Conservation (phyloP, 2,329 filamentous ascomycete genomes). For the Lasiodiplodia sp. region DNA sequence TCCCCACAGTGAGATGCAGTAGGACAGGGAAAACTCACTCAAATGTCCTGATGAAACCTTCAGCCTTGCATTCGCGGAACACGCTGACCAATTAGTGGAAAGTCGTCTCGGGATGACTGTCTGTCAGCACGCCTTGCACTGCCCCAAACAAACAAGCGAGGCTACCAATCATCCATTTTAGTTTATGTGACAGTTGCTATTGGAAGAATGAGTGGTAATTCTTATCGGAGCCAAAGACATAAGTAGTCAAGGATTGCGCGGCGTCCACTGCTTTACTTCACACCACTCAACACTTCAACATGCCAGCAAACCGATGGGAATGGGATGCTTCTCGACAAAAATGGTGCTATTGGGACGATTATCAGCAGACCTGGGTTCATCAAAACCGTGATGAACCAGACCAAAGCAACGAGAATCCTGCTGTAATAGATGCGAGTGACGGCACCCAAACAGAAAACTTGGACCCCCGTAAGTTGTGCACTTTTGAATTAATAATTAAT, state of each 20-base stretch:
- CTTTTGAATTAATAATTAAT: too few relatives aligned
- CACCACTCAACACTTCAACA: too few relatives aligned
- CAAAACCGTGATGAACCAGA: background rate
- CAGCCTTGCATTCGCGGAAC: background rate
- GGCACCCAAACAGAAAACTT: too few relatives aligned
- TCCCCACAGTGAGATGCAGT: too few relatives aligned
- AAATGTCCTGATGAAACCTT: background rate
- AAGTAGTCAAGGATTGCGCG: background rate
- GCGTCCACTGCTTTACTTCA: background rate
- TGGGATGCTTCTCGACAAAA: background rate
- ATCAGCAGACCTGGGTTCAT: background rate
- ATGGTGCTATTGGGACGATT: background rate
- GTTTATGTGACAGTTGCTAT: background rate
- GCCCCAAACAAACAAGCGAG: background rate
- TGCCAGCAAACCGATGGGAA: background rate
- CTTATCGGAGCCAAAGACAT: background rate
- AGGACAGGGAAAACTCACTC: background rate
- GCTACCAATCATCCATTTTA: background rate
- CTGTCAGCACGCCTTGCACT: background rate
- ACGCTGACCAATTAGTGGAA: background rate
- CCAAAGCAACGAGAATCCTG: background rate
- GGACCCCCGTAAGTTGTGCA: slow-evolving; percentile 13
- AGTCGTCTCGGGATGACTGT: background rate
- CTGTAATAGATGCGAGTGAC: too few relatives aligned
- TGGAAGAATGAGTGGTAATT: too few relatives aligned